Percentiles rank a stretch among this genome's conserved stretches.
Evolutionary conservation across 495 filamentous ascomycete genomes (phyloP).

Genomic region (Penicillium coffeae): DNA sequence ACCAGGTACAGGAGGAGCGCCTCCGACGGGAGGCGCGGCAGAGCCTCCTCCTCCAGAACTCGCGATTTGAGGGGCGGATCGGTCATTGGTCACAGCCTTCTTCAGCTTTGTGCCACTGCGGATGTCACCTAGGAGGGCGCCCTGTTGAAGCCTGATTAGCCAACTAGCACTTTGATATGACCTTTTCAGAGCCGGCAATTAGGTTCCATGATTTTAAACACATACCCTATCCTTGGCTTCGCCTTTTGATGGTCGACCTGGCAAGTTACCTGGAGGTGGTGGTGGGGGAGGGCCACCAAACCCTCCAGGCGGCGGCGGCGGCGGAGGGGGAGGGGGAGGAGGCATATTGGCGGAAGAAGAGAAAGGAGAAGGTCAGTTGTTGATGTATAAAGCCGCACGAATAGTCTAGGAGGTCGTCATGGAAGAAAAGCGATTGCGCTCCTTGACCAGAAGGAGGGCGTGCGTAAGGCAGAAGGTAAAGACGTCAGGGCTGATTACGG

Average conservation of each 20-base stretch:
- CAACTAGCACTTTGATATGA: not conserved
- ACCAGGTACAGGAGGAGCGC: constrained; percentile 80
- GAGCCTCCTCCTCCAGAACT: constrained; percentile 51
- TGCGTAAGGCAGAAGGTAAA: constrained; percentile 24
- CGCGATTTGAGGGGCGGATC: constrained; percentile 75
- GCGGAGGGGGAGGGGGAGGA: constrained; percentile 62
- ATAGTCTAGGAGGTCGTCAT: constrained; percentile 4
- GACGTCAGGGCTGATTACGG: constrained; percentile 27
- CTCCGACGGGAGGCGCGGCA: constrained; percentile 56
- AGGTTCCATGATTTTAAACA: constrained; percentile 7
- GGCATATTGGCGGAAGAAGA: constrained; percentile 46
- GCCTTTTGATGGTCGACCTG: constrained; percentile 43
- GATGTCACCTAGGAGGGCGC: constrained; percentile 87
- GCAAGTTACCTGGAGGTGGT: constrained; percentile 55
- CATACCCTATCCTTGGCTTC: constrained; percentile 55
- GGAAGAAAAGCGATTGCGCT: constrained; percentile 9
- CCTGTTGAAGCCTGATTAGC: constrained; percentile 52
- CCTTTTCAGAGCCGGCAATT: not conserved
- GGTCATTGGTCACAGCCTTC: constrained; percentile 91
- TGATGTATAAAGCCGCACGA: constrained; percentile 4
- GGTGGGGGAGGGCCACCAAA: constrained; percentile 64
- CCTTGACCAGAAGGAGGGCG: constrained; percentile 18
- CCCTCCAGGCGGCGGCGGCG: constrained; percentile 56
- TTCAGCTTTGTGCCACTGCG: constrained; percentile 74
- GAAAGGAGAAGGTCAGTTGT: constrained; percentile 6